phyloP scores from a whole-genome alignment of 2,329 filamentous ascomycete genomes.

The Stagonosporopsis vannaccii region DNA sequence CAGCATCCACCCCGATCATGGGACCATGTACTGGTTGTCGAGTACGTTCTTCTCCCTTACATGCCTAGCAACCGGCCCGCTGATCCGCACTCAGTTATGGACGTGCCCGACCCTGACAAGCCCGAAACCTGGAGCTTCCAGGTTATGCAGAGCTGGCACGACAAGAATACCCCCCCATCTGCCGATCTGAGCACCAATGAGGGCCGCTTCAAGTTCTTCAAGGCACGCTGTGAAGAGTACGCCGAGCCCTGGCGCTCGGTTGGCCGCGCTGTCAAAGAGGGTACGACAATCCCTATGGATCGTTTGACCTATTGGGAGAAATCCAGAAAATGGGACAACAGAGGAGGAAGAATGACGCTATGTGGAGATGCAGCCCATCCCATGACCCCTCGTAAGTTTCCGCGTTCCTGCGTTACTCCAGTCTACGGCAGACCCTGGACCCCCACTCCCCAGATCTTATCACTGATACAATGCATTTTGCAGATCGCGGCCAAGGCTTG shows the following conservation, averaged over 20 bases:
- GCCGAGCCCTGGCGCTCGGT: conserved; percentile 42
- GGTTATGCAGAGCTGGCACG: conserved; percentile 34
- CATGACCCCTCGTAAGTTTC: conserved; percentile 44
- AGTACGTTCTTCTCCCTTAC: conserved; percentile 24
- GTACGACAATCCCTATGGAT: conserved; percentile 36
- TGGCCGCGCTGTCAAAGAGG: conserved; percentile 30
- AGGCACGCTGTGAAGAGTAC: conserved; percentile 30
- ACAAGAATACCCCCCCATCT: conserved; percentile 22
- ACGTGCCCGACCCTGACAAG: conserved; percentile 36
- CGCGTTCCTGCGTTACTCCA: conserved; percentile 14
- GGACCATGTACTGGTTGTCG: conserved; percentile 34
- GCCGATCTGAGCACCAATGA: conserved; percentile 24
- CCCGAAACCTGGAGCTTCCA: conserved; percentile 45
- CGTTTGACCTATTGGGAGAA: conserved; percentile 42
- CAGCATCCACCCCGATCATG: conserved; percentile 33
- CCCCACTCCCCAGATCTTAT: conserved; percentile 15
- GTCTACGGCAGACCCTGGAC: conserved; percentile 14
- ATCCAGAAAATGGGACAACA: conserved; percentile 42
- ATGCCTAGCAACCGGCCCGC: conserved; percentile 5
- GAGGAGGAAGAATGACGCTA: conserved; percentile 42
- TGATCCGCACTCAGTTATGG: conserved; percentile 33
- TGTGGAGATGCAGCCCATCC: conserved; percentile 50
- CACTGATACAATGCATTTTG: conserved; percentile 16
- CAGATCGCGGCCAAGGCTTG: conserved; percentile 46
- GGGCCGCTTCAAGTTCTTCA: conserved; percentile 32